phyloP scores from a whole-genome alignment of 1,284 basidiomycete genomes.

The Salmacisia buchloeana region DNA sequence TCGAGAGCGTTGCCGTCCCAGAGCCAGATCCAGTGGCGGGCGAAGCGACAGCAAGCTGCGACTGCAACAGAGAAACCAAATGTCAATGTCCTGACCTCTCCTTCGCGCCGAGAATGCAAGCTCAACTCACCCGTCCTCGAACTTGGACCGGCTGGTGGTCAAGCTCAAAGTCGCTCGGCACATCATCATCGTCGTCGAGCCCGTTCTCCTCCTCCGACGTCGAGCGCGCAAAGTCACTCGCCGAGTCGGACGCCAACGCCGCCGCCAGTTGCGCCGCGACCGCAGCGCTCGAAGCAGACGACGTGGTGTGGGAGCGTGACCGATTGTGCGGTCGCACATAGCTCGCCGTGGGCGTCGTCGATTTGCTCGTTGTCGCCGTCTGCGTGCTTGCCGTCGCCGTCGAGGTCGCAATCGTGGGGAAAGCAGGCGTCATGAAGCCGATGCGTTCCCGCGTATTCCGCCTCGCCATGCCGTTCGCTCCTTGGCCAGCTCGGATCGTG shows the following conservation, averaged over 20 bases:
- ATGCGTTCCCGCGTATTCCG: background rate
- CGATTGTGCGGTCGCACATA: background rate
- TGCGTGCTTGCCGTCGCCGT: background rate
- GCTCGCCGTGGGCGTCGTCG: background rate
- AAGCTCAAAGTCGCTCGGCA: background rate
- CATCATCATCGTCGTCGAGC: background rate
- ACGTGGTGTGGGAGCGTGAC: constrained; percentile 1
- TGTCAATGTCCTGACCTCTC: too few relatives aligned
- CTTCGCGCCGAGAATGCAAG: too few relatives aligned
- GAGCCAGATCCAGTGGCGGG: background rate
- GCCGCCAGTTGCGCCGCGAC: too few relatives aligned
- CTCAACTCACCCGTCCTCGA: background rate
- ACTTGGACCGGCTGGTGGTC: background rate
- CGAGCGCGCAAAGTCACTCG: constrained; percentile 1
- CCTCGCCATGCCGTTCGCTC: background rate
- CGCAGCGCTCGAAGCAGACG: background rate
- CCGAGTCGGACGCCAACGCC: background rate
- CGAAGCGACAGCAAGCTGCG: background rate
- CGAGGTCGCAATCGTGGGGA: background rate
- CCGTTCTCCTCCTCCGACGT: constrained; percentile 4
- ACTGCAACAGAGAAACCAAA: background rate
- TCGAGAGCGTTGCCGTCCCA: too few relatives aligned
- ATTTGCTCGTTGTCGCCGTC: background rate
- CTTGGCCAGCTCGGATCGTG: background rate
- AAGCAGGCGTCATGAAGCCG: background rate